Evolutionary conservation across 2,329 filamentous ascomycete species (phyloP), one percentile per base, ranked within the genome.

Genomic region (Sclerotinia minor): DNA sequence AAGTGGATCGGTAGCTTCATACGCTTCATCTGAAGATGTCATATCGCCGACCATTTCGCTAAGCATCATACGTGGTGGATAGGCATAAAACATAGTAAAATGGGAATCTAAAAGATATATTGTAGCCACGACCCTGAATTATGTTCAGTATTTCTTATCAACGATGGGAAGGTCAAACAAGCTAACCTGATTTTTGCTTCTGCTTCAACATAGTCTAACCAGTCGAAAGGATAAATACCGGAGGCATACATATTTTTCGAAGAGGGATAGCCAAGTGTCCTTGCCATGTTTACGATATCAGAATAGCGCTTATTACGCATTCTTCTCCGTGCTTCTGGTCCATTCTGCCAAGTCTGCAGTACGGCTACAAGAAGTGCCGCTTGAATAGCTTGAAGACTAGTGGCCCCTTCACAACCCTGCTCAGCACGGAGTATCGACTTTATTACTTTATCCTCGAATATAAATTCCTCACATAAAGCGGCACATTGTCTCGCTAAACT

Each of bases 381-480:
- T 26, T 67, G 65, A 11, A 67, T n/a, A 8, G 45, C 9, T n/a
- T 67, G 41, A 4, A 67, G 50, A 35, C 17, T 63, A n/a, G 65
- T 19, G 1, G 17, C 6, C 15, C 35, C 24, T 26, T 50, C 59
- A 21, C 8, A 5, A 5, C 32, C 32, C 13, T 32, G 45, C 3
- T 50, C 32, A 11, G 45, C 29, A 38, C 26, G 19, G 35, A 64
- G 61, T 26, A 67, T 19, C 3, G 41, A 35, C 32, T 29, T 67
- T 26, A 68, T 29, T n/a, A 52, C 54, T 9, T 32, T 15, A 44
- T 67, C 19, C n/a, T 52, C 44, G 26, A 69, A 69, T 11, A 64
- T 45, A 38, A 53, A 67, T 32, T 63, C 65, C 65, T 69, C 68
- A 17, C 65, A 66, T 21, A 69, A 21, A 29, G 61, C 21, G 53